Percentiles rank a stretch among this genome's conserved stretches.
Evolutionary conservation across 805 yeast species (phyloP).

Genomic region (Candida broadrunensis): DNA sequence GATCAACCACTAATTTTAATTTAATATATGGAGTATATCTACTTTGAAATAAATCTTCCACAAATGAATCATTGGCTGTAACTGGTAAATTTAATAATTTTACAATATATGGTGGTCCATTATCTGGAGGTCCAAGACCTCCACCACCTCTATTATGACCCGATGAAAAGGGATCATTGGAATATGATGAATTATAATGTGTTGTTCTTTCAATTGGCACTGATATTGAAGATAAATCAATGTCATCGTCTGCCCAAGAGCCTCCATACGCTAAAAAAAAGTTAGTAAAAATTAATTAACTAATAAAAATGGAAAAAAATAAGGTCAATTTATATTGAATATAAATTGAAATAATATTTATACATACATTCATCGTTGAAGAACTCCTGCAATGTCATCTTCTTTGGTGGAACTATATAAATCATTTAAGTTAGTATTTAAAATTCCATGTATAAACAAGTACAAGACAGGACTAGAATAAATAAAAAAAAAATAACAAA

Average conservation of each 20-base stretch:
- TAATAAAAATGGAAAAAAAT: not conserved
- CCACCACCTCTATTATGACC: slow-evolving; percentile 5
- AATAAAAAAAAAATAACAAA: too few relatives aligned
- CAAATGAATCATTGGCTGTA: slow-evolving; percentile 46
- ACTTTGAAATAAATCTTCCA: slow-evolving; percentile 61
- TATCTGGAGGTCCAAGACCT: slow-evolving; percentile 11
- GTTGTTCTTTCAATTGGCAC: slow-evolving; percentile 37
- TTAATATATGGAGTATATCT: slow-evolving; percentile 57
- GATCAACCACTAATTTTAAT: slow-evolving; percentile 60
- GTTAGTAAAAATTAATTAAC: slow-evolving; percentile 15
- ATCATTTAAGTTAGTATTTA: not conserved
- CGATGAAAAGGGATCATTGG: slow-evolving; percentile 5
- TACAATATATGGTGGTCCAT: slow-evolving; percentile 62
- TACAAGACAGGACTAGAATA: too few relatives aligned
- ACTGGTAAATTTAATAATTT: slow-evolving; percentile 62
- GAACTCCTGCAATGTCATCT: slow-evolving; percentile 46
- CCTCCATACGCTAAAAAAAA: slow-evolving; percentile 37
- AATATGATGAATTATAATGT: slow-evolving; percentile 6
- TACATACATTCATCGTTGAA: slow-evolving; percentile 44
- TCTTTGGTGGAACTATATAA: slow-evolving; percentile 37
- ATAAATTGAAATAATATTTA: too few relatives aligned
- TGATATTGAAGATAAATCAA: slow-evolving; percentile 43
- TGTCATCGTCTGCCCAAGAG: slow-evolving; percentile 47
- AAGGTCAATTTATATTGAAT: too few relatives aligned
- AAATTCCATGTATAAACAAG: too few relatives aligned